phyloP scores from a whole-genome alignment of 140 eudicot genomes.

The Bidens hawaiensis region DNA sequence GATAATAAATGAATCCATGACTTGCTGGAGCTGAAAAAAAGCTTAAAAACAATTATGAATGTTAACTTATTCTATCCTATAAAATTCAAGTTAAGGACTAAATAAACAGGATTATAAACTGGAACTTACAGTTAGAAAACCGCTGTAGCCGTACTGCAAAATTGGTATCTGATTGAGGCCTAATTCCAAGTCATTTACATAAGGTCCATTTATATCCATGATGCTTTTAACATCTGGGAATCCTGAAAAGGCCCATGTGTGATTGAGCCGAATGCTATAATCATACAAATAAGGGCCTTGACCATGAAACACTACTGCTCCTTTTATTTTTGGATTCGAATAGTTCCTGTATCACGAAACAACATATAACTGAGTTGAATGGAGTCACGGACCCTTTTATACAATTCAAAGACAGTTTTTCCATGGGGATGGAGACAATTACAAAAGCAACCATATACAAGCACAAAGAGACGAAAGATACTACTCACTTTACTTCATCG shows the following conservation, averaged over 20 bases:
- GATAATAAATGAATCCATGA: slow-evolving; percentile 81
- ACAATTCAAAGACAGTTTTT: background rate
- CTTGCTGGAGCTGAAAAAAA: slow-evolving; percentile 82
- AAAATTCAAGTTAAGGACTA: slow-evolving; percentile 1
- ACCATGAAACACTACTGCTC: slow-evolving; percentile 90
- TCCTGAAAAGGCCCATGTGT: slow-evolving; percentile 98
- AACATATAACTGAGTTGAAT: slow-evolving; percentile 3
- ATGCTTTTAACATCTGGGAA: slow-evolving; percentile 90
- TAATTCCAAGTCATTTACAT: slow-evolving; percentile 86
- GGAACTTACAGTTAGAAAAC: slow-evolving; percentile 84
- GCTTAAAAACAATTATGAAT: background rate
- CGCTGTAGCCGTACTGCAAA: slow-evolving; percentile 93
- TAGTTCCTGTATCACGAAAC: slow-evolving; percentile 58
- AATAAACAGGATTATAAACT: slow-evolving; percentile 3
- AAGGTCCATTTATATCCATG: slow-evolving; percentile 94
- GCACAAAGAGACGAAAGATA: background rate
- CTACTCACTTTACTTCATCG: slow-evolving; percentile 65
- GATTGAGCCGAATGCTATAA: slow-evolving; percentile 97
- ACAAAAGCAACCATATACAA: background rate
- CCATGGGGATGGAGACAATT: background rate
- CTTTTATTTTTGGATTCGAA: slow-evolving; percentile 80
- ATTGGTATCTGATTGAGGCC: slow-evolving; percentile 82
- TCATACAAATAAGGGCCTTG: slow-evolving; percentile 92
- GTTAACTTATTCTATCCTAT: background rate
- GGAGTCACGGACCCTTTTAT: background rate